Percentiles rank a stretch among this genome's conserved stretches.
Evolutionary conservation across 352 stramenopile species (phyloP).

Genomic region (Aphanomyces astaci): DNA sequence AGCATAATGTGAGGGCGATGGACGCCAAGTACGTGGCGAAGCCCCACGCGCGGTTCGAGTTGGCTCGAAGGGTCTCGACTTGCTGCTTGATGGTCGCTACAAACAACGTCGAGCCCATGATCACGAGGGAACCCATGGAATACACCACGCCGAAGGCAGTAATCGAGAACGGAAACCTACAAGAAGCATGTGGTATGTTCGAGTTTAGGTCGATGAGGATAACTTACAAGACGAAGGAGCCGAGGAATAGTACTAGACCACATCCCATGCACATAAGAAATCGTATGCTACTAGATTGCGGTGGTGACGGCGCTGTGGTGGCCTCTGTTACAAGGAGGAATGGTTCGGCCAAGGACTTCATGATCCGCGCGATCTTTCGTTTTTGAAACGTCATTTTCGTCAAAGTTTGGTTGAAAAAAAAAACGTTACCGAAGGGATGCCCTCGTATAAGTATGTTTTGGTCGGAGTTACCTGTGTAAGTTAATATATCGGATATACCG

Average conservation of each 20-base stretch:
- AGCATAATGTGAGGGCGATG: slow-evolving; percentile 5
- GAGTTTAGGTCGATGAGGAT: no score
- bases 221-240: slow-evolving; percentile 14
- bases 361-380: background rate
- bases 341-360: background rate
- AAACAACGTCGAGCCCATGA: slow-evolving; percentile 13
- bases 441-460: background rate
- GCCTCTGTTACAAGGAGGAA: background rate
- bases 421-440: background rate
- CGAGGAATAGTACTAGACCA: slow-evolving; percentile 5
- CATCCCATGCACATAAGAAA: background rate
- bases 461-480: background rate
- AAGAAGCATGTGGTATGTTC: background rate
- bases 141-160: slow-evolving; percentile 7
- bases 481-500: background rate
- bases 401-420: background rate
- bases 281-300: background rate
- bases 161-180: slow-evolving; percentile 13
- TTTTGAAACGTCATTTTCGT: background rate
- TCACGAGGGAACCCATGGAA: background rate
- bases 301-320: background rate
- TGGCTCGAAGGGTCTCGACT: background rate
- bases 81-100: background rate
- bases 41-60: background rate
- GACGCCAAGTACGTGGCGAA: slow-evolving; percentile 2